These are phyloP conservation scores for Claviceps fusiformis DNA, from an alignment of 2,329 filamentous ascomycete species.

Conservation along the genomic window DNA sequence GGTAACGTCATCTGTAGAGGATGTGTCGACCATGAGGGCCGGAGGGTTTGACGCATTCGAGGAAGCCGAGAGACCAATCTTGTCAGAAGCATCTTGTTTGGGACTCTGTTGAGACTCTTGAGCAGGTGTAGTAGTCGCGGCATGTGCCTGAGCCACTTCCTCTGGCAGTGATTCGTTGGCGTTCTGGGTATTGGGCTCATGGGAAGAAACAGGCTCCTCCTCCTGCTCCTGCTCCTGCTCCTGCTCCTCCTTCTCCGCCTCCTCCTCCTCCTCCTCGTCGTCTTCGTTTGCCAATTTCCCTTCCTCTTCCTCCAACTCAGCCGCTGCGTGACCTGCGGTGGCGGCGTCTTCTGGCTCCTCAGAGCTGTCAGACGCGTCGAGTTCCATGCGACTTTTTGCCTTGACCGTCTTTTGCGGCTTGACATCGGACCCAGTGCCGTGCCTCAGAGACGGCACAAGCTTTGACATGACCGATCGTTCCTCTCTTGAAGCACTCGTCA, in stretches of 20 bases:
- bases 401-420: constrained; percentile 35
- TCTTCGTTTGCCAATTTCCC: no score
- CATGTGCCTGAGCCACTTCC: constrained; percentile 9
- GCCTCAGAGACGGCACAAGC: constrained; percentile 10
- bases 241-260: not conserved
- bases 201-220: not conserved
- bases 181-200: not conserved
- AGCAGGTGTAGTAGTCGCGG: constrained; percentile 15
- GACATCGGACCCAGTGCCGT: constrained; percentile 27
- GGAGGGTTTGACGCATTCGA: constrained; percentile 40
- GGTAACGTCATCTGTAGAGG: constrained; percentile 53
- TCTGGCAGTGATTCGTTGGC: not conserved
- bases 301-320: not conserved
- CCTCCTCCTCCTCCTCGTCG: not conserved
- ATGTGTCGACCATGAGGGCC: constrained; percentile 55
- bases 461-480: constrained; percentile 19
- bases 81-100: constrained; percentile 11
- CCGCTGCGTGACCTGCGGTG: constrained; percentile 12
- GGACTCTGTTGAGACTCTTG: constrained; percentile 7
- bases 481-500: constrained; percentile 22
- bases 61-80: constrained; percentile 9
- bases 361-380: constrained; percentile 55
- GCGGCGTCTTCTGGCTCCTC: constrained; percentile 31
- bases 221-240: constrained; percentile 2
- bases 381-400: constrained; percentile 47